Evolutionary conservation across 371 early-diverging fungal genomes (phyloP).

Genomic region (Mucor irregularis): DNA sequence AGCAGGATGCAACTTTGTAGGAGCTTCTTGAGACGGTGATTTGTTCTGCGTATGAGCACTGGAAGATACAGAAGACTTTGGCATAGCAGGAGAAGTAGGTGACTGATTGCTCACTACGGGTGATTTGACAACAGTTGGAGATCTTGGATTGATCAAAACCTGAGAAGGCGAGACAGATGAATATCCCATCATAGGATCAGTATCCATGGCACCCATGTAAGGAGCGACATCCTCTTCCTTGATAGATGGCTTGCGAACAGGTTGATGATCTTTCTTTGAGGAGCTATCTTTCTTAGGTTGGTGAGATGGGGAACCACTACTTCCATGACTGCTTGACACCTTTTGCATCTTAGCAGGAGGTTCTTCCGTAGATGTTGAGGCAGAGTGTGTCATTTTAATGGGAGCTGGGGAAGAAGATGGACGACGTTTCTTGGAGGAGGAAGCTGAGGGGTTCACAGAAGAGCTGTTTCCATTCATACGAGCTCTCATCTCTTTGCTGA

Average conservation of each 20-base stretch:
- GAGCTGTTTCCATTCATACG: conserved; percentile 7
- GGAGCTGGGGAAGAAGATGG: conserved; percentile 3
- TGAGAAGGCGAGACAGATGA: no score
- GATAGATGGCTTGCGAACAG: background rate
- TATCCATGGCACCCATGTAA: background rate
- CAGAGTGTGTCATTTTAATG: background rate
- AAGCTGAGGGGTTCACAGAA: background rate
- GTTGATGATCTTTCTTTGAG: no score
- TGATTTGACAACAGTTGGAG: background rate
- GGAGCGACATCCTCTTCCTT: background rate
- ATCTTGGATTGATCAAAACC: background rate
- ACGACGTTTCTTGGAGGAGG: background rate
- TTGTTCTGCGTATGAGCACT: no score
- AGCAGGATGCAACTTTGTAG: conserved; percentile 22
- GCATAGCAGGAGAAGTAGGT: background rate
- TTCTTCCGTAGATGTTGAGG: background rate
- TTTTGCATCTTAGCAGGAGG: background rate
- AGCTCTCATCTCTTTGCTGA: conserved; percentile 54
- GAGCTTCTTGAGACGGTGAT: background rate
- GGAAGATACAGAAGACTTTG: background rate
- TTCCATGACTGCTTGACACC: background rate
- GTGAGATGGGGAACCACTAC: no score
- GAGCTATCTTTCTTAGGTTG: no score
- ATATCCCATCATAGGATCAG: no score
- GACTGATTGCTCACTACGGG: background rate